Evolutionary conservation across 129 eudicot genomes (phyloP), one percentile per base, ranked within the genome.

Genomic region (Ambrosia artemisiifolia): DNA sequence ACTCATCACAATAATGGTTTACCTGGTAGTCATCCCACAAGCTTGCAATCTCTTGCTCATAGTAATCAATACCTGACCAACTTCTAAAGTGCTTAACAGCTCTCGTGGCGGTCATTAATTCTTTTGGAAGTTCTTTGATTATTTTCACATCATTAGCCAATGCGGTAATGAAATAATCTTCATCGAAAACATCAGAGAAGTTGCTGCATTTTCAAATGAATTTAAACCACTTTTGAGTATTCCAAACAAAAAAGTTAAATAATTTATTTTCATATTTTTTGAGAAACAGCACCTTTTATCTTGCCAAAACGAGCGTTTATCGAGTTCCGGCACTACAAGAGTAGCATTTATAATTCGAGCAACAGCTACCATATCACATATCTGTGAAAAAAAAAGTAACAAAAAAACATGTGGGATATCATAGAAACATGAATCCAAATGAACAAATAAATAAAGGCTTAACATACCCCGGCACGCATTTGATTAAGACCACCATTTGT

Each of bases 401-500:
- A 62, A 40, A 6, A 40, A 38, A 38, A 38, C 10, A 38, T 1
- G 42, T 30, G 12, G 28, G 7, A 16, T 53, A n/a, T 60, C n/a
- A n/a, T n/a, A n/a, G n/a, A n/a, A 56, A 28, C 49, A 44, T 44
- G 49, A 20, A 20, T 53, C 11, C 28, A 51, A 36, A 63, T 63
- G 11, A 24, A 13, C 49, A 48, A 7, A 50, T 3, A 54, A 54
- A 53, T 33, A 42, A 20, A 24, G 36, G 59, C 59, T 62, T 63
- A 34, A n/a, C 82, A 48, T 20, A 94, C 99, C 89, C 99, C 99
- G 5, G 99, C 96, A 32, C 99, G 90, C 99, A 95, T 95, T 81
- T 95, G 99, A 79, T 95, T 95, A 35, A 95, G 99, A 46, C 99
- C 99, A 13, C 99, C 99, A 85, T 95, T 90, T 64, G 97, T 82